phyloP scores from a whole-genome alignment of 2,329 filamentous ascomycete genomes.

The Pestalotiopsis sp. region DNA sequence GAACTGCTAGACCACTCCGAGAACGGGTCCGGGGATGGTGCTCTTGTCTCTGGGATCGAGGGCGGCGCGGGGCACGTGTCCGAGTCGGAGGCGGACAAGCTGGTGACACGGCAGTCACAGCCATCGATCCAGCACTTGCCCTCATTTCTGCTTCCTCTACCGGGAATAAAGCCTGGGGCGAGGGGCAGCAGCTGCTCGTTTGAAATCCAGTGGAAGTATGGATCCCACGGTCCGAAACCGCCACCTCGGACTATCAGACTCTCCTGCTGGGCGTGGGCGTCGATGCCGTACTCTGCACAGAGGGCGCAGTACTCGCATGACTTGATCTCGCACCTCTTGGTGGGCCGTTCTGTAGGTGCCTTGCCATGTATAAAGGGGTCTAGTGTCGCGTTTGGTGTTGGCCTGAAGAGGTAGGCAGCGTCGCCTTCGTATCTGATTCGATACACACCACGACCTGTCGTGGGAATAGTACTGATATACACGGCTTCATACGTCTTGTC shows the following conservation, averaged over 20 bases:
- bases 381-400: neutral
- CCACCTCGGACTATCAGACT: neutral
- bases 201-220: slow-evolving; percentile 6
- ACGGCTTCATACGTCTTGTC: neutral
- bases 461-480: neutral
- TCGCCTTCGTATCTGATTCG: neutral
- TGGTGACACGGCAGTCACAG: neutral
- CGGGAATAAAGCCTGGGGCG: neutral
- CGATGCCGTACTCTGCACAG: neutral
- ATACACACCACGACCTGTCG: neutral
- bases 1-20: no score
- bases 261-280: neutral
- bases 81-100: neutral
- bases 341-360: neutral
- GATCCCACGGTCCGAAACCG: neutral
- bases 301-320: neutral
- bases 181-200: neutral
- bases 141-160: neutral
- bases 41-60: neutral
- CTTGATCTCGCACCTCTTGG: neutral
- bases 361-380: neutral
- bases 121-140: neutral
- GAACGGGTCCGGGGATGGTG: neutral
- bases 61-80: neutral
- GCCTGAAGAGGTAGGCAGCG: neutral